These are phyloP conservation scores for Nissolia schottii DNA, from an alignment of 306 rosid species.

Conservation along the genomic window DNA sequence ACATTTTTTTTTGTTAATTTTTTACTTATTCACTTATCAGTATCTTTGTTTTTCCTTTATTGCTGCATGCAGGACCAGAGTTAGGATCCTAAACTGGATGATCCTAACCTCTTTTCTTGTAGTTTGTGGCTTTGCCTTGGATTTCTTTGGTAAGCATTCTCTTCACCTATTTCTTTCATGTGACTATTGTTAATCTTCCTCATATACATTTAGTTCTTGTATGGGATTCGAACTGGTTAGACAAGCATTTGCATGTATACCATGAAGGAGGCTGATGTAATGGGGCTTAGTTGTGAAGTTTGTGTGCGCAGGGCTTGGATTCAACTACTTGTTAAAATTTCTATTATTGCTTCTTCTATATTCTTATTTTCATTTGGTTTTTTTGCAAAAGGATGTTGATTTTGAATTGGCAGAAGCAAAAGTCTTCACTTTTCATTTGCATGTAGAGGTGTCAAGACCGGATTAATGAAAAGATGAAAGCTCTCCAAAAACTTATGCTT, in stretches of 20 bases:
- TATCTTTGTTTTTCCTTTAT: background rate
- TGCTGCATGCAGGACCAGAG: slow-evolving; percentile 61
- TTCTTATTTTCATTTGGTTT: background rate
- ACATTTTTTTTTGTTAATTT: background rate
- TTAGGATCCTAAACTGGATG: slow-evolving; percentile 72
- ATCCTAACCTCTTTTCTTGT: slow-evolving; percentile 64
- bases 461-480: slow-evolving; percentile 84
- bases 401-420: slow-evolving; percentile 49
- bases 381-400: slow-evolving; percentile 45
- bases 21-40: background rate
- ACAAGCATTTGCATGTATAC: no score
- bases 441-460: slow-evolving; percentile 85
- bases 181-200: no score
- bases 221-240: no score
- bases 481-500: slow-evolving; percentile 85
- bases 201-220: no score
- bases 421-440: slow-evolving; percentile 3
- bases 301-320: no score
- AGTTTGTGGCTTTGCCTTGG: slow-evolving; percentile 55
- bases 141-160: slow-evolving; percentile 49
- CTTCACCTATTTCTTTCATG: background rate
- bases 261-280: no score
- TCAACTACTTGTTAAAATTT: no score
- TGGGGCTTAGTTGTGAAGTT: no score
- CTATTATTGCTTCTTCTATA: background rate